Evolutionary conservation across 129 eudicot species (phyloP).

Genomic region (Saposhnikovia divaricata): DNA sequence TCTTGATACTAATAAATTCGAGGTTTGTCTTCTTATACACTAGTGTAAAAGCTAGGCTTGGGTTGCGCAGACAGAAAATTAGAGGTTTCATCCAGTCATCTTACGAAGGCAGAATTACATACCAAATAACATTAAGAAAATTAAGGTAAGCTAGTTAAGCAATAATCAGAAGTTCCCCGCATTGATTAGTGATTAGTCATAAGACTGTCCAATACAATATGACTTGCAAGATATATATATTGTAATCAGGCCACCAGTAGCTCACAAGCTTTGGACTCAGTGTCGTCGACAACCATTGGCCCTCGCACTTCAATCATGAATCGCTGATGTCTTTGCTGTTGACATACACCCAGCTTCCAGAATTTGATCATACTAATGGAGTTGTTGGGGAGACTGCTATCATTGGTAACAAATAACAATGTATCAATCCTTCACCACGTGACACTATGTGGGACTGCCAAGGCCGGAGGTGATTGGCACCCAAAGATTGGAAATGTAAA

Average conservation of each 20-base stretch:
- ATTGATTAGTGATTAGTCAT: background rate
- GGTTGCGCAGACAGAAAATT: background rate
- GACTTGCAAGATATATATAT: background rate
- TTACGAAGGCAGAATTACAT: background rate
- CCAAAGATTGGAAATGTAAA: constrained; percentile 87
- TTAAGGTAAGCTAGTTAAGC: background rate
- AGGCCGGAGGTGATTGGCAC: constrained; percentile 72
- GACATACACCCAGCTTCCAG: constrained; percentile 81
- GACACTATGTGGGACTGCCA: constrained; percentile 79
- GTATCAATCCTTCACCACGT: constrained; percentile 80
- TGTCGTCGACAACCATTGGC: constrained; percentile 52
- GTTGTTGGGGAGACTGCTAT: constrained; percentile 87
- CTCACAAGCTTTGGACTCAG: constrained; percentile 74
- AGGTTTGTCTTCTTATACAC: background rate
- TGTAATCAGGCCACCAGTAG: constrained; percentile 53
- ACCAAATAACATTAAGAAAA: no score
- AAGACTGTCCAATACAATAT: background rate
- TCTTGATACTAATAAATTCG: background rate
- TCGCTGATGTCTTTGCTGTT: constrained; percentile 75
- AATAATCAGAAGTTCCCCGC: background rate
- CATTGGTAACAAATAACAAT: constrained; percentile 64
- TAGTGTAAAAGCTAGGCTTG: background rate
- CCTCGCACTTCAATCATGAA: constrained; percentile 61
- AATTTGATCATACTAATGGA: constrained; percentile 91
- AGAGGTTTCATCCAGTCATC: background rate